These are phyloP conservation scores for Dactylellina haptotyla DNA, from an alignment of 2,329 filamentous ascomycete species.

Conservation along the genomic window DNA sequence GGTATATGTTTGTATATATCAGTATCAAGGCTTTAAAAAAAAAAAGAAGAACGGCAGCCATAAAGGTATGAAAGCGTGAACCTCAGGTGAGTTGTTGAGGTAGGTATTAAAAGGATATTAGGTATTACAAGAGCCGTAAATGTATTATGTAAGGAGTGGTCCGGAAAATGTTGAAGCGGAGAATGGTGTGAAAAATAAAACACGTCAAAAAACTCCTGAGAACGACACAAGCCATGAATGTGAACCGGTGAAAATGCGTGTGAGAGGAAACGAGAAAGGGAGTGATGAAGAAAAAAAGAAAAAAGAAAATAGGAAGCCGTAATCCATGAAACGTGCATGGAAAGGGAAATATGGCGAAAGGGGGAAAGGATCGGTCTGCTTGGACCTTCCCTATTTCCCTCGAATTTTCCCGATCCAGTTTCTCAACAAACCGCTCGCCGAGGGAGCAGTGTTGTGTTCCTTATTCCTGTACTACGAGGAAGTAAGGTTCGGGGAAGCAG, in stretches of 20 bases:
- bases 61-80: neutral
- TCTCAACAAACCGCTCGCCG: slow-evolving; percentile 17
- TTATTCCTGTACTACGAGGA: slow-evolving; percentile 8
- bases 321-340: slow-evolving; percentile 16
- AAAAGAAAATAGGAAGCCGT: slow-evolving; percentile 27
- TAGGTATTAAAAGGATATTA: slow-evolving; percentile 39
- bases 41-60: slow-evolving; percentile 20
- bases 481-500: slow-evolving; percentile 24
- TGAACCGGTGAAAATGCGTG: slow-evolving; percentile 29
- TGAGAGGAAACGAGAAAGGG: slow-evolving; percentile 11
- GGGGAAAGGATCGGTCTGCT: slow-evolving; percentile 8
- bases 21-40: slow-evolving; percentile 4
- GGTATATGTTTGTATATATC: slow-evolving; percentile 26
- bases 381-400: slow-evolving; percentile 24
- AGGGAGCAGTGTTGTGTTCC: slow-evolving; percentile 28
- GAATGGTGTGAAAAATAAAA: slow-evolving; percentile 16
- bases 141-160: slow-evolving; percentile 25
- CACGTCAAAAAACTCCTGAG: slow-evolving; percentile 28
- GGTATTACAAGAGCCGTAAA: slow-evolving; percentile 48
- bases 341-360: neutral
- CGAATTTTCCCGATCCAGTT: slow-evolving; percentile 6
- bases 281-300: slow-evolving; percentile 9
- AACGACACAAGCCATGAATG: slow-evolving; percentile 43
- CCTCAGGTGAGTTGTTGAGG: slow-evolving; percentile 13
- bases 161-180: slow-evolving; percentile 7